Evolutionary conservation across 176 grass and related monocot species (phyloP).

Genomic region (Eragrostis curvula): DNA sequence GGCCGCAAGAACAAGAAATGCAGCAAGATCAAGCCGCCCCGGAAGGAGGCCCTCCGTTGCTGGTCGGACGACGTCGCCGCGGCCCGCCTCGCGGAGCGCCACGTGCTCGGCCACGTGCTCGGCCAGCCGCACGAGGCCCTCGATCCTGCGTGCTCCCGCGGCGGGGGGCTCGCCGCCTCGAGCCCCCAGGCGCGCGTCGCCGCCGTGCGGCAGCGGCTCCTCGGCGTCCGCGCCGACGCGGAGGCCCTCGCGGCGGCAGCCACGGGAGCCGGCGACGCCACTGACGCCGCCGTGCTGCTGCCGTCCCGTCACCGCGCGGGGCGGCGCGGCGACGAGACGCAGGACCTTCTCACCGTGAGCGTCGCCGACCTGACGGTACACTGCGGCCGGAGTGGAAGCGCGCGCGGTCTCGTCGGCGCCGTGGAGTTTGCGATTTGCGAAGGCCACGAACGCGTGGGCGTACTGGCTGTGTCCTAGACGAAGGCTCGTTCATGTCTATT

Average conservation of each 20-base stretch:
- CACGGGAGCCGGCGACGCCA: too few relatives aligned
- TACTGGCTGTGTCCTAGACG: constrained; percentile 35
- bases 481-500: background rate
- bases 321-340: background rate
- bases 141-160: background rate
- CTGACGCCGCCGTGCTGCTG: background rate
- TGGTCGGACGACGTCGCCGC: background rate
- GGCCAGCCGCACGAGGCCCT: background rate
- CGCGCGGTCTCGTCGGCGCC: background rate
- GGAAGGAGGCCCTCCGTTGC: too few relatives aligned
- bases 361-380: constrained; percentile 6
- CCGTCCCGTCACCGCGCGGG: background rate
- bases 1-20: constrained; percentile 15
- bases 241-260: background rate
- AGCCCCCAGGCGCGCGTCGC: background rate
- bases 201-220: constrained; percentile 19
- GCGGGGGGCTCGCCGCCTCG: background rate
- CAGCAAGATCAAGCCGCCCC: background rate
- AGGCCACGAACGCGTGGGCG: background rate
- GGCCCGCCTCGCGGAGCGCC: too few relatives aligned
- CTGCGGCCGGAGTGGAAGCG: background rate
- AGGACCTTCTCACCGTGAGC: background rate
- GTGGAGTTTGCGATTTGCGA: constrained; percentile 36
- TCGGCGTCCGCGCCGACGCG: constrained; percentile 5
- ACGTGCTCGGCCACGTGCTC: background rate